Evolutionary conservation across 805 yeast genomes (phyloP).

Genomic region (Sugiyamaella smithiae): DNA sequence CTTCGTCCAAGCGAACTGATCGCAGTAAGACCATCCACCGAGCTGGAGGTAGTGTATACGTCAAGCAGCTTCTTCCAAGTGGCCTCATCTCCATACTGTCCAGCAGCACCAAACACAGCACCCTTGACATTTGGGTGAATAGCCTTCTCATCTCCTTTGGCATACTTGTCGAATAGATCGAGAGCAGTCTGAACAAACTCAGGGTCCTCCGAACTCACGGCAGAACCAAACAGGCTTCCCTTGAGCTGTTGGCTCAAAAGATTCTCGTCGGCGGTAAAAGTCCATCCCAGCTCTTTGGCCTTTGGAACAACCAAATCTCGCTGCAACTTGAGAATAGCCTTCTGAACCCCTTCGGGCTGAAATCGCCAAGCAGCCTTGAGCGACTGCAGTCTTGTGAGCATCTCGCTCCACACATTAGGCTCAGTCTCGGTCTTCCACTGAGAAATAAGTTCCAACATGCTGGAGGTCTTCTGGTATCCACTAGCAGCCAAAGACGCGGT

Average conservation of each 20-base stretch:
- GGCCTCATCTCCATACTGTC: conserved; percentile 57
- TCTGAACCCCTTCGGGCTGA: conserved; percentile 42
- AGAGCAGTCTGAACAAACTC: conserved; percentile 35
- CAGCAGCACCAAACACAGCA: conserved; percentile 62
- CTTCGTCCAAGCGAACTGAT: conserved; percentile 67
- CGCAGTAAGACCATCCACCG: conserved; percentile 69
- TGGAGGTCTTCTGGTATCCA: conserved; percentile 49
- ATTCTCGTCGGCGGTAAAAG: conserved; percentile 50
- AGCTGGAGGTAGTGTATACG: conserved; percentile 54
- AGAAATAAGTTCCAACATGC: conserved; percentile 48
- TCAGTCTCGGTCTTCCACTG: conserved; percentile 51
- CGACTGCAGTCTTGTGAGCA: conserved; percentile 41
- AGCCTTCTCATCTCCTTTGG: conserved; percentile 62
- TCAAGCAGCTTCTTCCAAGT: conserved; percentile 61
- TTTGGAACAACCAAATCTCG: conserved; percentile 55
- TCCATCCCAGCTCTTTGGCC: conserved; percentile 61
- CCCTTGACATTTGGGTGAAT: conserved; percentile 73
- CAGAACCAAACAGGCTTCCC: conserved; percentile 46
- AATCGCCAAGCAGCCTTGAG: conserved; percentile 48
- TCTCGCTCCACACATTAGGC: conserved; percentile 53
- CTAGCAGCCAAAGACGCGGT: conserved; percentile 53
- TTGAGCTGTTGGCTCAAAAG: conserved; percentile 60
- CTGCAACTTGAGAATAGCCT: conserved; percentile 44
- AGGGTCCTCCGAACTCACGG: conserved; percentile 34
- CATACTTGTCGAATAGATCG: conserved; percentile 49